Conservation (phyloP, 2,329 filamentous ascomycete species). For the Pestalotiopsis fici region DNA sequence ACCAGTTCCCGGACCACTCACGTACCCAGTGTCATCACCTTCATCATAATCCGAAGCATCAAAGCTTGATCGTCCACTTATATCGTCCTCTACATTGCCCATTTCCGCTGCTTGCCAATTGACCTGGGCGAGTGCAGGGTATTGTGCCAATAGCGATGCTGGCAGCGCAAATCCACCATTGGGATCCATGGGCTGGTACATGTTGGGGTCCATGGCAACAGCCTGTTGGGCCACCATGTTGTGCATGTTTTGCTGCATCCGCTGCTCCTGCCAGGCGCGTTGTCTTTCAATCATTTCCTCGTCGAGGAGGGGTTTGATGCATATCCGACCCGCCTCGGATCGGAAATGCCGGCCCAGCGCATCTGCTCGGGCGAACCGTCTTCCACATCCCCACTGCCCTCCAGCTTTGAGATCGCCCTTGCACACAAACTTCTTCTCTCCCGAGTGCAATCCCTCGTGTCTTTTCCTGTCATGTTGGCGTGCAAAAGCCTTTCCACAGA, state of each 20-base stretch:
- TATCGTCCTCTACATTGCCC: conserved; percentile 72
- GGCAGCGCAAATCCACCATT: conserved; percentile 72
- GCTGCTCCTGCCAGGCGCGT: conserved; percentile 72
- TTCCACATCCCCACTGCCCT: conserved; percentile 88
- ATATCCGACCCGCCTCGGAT: conserved; percentile 91
- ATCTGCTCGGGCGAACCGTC: conserved; percentile 92
- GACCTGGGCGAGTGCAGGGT: conserved; percentile 87
- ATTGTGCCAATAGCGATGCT: conserved; percentile 84
- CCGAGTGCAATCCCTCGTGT: conserved; percentile 92
- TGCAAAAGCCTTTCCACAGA: conserved; percentile 96
- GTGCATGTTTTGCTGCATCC: conserved; percentile 61
- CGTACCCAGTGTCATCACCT: conserved; percentile 69
- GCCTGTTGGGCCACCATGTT: conserved; percentile 54
- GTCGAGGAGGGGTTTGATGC: conserved; percentile 95
- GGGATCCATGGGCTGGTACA: conserved; percentile 60
- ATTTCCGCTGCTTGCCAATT: conserved; percentile 74
- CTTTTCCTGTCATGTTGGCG: conserved; percentile 96
- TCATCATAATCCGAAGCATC: conserved; percentile 80
- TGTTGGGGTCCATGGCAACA: conserved; percentile 45
- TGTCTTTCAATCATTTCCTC: conserved; percentile 88
- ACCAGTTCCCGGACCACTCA: conserved; percentile 62
- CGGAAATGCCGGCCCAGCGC: conserved; percentile 93
- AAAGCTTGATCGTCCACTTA: conserved; percentile 80
- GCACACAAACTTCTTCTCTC: conserved; percentile 98
- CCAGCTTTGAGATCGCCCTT: conserved; percentile 84